Evolutionary conservation across 805 yeast species (phyloP).

Genomic region (Komagataella ulmi): DNA sequence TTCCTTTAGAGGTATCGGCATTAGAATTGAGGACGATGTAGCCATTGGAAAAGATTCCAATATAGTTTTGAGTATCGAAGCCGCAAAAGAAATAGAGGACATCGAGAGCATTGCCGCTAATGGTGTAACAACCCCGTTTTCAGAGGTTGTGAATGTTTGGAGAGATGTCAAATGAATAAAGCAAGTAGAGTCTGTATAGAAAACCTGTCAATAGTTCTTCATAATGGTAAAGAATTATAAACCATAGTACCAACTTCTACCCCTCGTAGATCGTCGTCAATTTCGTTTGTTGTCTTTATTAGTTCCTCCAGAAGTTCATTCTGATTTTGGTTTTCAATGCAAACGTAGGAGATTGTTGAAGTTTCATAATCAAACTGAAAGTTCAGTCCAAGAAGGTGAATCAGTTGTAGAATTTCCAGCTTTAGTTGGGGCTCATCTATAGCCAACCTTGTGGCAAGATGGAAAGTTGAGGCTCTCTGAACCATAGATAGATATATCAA

Average conservation of each 20-base stretch:
- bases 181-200: neutral
- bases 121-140: conserved; percentile 36
- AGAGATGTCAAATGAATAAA: neutral
- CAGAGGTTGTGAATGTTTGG: conserved; percentile 6
- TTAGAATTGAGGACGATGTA: conserved; percentile 89
- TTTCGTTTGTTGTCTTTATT: conserved; percentile 2
- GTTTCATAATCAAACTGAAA: conserved; percentile 10
- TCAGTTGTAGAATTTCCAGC: conserved; percentile 9
- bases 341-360: conserved; percentile 1
- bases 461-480: conserved; percentile 9
- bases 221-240: neutral
- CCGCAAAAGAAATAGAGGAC: conserved; percentile 77
- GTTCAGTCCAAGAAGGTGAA: conserved; percentile 12
- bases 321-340: neutral
- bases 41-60: conserved; percentile 55
- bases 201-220: neutral
- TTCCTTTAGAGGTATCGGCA: conserved; percentile 78
- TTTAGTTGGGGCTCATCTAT: conserved; percentile 5
- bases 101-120: conserved; percentile 53
- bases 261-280: conserved; percentile 1
- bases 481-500: conserved; percentile 19
- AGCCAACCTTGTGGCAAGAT: conserved; percentile 11
- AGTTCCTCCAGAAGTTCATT: conserved; percentile 2
- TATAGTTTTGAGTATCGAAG: conserved; percentile 59
- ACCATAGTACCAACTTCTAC: neutral